phyloP scores from a whole-genome alignment of 2,329 filamentous ascomycete species.

The Cladosporium sp. region DNA sequence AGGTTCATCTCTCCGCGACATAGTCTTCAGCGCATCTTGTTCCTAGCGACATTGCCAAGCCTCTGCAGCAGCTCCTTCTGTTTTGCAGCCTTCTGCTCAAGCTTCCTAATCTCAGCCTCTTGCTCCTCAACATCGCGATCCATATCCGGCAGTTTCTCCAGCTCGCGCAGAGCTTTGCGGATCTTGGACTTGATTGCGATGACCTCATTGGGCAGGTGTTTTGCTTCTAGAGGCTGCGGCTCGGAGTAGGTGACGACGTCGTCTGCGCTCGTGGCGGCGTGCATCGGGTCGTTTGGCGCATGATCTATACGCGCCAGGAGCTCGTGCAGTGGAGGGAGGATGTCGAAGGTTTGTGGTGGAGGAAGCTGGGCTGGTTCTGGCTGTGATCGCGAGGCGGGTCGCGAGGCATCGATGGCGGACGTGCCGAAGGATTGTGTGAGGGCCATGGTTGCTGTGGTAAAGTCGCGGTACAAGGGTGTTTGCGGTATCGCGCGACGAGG shows the following conservation, averaged over 20 bases:
- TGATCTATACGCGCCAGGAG: constrained; percentile 69
- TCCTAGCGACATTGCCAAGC: constrained; percentile 5
- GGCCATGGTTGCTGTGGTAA: neutral
- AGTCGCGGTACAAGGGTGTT: neutral
- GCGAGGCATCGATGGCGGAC: constrained; percentile 5
- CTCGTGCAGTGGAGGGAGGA: constrained; percentile 76
- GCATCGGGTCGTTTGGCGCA: constrained; percentile 9
- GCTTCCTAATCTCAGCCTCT: constrained; percentile 65
- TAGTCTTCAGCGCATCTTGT: constrained; percentile 11
- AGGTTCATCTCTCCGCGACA: neutral
- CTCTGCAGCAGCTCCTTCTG: constrained; percentile 43
- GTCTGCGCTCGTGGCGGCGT: constrained; percentile 30
- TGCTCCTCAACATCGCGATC: constrained; percentile 67
- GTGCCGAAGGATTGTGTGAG: constrained; percentile 12
- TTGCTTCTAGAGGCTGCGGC: constrained; percentile 56
- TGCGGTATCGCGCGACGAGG: neutral
- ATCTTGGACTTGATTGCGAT: constrained; percentile 75
- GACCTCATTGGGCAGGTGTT: constrained; percentile 77
- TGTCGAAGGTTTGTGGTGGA: constrained; percentile 79
- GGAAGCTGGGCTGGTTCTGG: constrained; percentile 51
- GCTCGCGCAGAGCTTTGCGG: constrained; percentile 65
- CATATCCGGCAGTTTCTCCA: constrained; percentile 70
- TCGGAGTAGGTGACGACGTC: constrained; percentile 40
- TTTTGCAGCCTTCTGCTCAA: constrained; percentile 63
- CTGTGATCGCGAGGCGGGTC: constrained; percentile 4